Percentiles rank a stretch among this genome's conserved stretches.
phyloP scores from a whole-genome alignment of 179 eudicot genomes.

The Drosera spatulata region DNA sequence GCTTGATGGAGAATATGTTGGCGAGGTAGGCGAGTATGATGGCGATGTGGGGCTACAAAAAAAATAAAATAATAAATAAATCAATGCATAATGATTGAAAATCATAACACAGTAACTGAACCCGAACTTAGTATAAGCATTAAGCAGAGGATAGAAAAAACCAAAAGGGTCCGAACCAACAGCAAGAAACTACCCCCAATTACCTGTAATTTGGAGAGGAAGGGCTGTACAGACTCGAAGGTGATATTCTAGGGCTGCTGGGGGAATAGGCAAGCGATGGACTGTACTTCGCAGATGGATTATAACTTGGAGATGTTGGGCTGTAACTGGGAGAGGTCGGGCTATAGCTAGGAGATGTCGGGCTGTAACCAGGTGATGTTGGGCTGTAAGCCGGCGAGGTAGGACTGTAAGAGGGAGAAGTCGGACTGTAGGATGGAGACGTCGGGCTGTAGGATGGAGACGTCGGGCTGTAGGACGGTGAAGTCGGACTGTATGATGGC shows the following conservation, averaged over 20 bases:
- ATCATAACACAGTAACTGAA: no score
- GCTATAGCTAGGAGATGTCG: conserved; percentile 4
- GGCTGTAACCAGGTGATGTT: conserved; percentile 6
- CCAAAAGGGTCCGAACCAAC: no score
- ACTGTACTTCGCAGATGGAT: conserved; percentile 2
- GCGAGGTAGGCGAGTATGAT: conserved; percentile 8
- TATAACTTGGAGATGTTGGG: conserved; percentile 3
- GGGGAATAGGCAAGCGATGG: conserved; percentile 65
- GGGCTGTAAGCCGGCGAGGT: conserved; percentile 6
- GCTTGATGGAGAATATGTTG: conserved; percentile 11
- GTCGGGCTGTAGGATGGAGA: conserved; percentile 7
- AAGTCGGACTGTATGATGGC: conserved; percentile 5
- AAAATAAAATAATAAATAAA: background rate
- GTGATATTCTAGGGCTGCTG: conserved; percentile 48
- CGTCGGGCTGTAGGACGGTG: conserved; percentile 5
- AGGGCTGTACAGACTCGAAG: conserved; percentile 61
- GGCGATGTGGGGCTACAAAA: conserved; percentile 9
- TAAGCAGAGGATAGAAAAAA: no score
- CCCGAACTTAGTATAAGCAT: no score
- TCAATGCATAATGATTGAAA: no score
- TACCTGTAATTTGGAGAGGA: conserved; percentile 63
- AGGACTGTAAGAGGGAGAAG: conserved; percentile 3
- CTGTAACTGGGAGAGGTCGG: conserved; percentile 4
- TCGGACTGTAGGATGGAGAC: conserved; percentile 6
- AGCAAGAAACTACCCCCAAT: background rate